Evolutionary conservation across 2,329 filamentous ascomycete species (phyloP), one percentile per base, ranked within the genome.

Genomic region (Colletotrichum coccodes): DNA sequence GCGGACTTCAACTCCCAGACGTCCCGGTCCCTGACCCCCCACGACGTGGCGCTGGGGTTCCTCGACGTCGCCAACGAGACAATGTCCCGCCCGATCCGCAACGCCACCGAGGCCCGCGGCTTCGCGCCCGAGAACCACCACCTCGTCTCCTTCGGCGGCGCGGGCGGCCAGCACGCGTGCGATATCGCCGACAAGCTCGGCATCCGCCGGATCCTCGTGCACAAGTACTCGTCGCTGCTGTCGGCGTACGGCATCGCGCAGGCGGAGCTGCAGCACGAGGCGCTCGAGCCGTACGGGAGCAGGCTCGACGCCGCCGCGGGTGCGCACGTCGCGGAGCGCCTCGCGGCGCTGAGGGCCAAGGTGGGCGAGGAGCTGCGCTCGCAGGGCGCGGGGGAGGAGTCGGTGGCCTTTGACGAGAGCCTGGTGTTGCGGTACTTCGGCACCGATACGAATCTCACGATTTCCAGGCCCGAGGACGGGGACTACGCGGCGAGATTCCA

Each of bases 21-120:
- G 0, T 71, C 72, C 0, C 77, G 78, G 26, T 73, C 69, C 68
- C 72, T 79, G 28, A 76, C 75, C 0, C 66, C 76, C 0, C 77
- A 80, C 36, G 78, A 81, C n/a, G 75, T 81, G 42, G 92, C 92
- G 0, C 89, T 90, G 70, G 92, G 92, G 0, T 94, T 94, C 73
- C 86, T 94, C 74, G 89, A 92, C 69, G 90, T 94, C 49, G 91
- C 92, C 3, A 94, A 94, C 71, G 91, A 93, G 78, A 89, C 91
- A 0, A 94, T 94, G 91, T 90, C 89, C 4, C 84, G 92, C 34
- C 92, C 92, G 0, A 94, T 95, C 69, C 86, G 92, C 52, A 92
- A 91, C 44, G 80, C 93, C 54, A 94, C 91, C 0, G 92, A 94
- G 78, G 91, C 91, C 4, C 71, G 77, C 21, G 77, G 76, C 9